Percentiles rank a stretch among this genome's conserved stretches.
phyloP scores from a whole-genome alignment of 2,329 filamentous ascomycete genomes.

The Botrytis medusae region DNA sequence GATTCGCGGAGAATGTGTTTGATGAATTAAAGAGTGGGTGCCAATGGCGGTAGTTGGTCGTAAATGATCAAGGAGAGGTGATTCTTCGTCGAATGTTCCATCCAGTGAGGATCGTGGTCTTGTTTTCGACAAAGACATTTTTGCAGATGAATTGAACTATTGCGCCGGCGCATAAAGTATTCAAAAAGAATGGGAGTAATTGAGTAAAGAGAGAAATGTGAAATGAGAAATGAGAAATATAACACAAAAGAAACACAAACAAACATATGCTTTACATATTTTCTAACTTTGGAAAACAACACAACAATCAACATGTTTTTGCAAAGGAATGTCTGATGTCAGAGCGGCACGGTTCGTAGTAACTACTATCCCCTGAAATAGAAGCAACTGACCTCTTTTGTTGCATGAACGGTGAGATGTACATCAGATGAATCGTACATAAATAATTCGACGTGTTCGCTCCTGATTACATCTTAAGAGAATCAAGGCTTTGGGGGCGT shows the following conservation, averaged over 20 bases:
- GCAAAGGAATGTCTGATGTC: conserved; percentile 8
- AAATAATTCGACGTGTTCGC: not conserved
- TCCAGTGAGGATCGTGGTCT: conserved; percentile 1
- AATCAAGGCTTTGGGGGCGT: not conserved
- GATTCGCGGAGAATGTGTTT: conserved; percentile 33
- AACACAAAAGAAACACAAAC: not conserved
- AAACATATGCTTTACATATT: not conserved
- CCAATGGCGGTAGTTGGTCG: not conserved
- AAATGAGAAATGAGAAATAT: not conserved
- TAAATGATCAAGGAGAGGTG: conserved; percentile 13
- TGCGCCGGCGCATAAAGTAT: conserved; percentile 14
- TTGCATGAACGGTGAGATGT: not conserved
- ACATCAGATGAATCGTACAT: conserved; percentile 3
- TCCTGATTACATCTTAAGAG: not conserved
- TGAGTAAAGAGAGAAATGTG: not conserved
- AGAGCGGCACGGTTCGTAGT: not conserved
- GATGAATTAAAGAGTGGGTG: not conserved
- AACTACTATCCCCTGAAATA: not conserved
- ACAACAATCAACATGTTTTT: not conserved
- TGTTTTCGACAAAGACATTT: conserved; percentile 8
- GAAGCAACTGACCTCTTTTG: conserved; percentile 4
- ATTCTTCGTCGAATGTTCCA: conserved; percentile 17
- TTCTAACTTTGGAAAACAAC: not conserved
- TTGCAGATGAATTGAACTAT: not conserved
- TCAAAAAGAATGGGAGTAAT: not conserved